A percentile compares a stretch with the other conserved stretches of the same genome.
Evolutionary conservation across 1,139 yeast species (phyloP).

Genomic region (Pichia sp.): DNA sequence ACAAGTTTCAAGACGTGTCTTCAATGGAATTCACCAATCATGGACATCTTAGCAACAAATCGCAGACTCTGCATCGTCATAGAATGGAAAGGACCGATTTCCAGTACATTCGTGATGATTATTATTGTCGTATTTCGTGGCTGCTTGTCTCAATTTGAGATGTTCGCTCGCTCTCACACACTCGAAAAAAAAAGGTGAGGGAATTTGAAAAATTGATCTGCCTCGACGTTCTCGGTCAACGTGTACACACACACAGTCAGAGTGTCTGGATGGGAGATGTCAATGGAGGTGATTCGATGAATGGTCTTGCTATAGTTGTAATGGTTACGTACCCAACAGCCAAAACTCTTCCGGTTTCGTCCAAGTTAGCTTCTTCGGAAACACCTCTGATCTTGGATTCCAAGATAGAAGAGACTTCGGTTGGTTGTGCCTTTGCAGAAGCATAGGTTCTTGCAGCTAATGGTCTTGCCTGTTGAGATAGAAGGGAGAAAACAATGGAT

Average conservation of each 20-base stretch:
- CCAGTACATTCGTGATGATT: no score
- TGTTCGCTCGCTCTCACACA: background rate
- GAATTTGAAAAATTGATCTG: background rate
- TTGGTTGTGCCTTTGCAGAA: conserved; percentile 97
- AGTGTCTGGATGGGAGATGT: no score
- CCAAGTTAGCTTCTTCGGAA: conserved; percentile 93
- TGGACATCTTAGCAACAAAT: no score
- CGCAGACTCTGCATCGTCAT: no score
- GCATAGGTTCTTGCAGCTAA: conserved; percentile 78
- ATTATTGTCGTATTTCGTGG: no score
- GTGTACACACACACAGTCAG: background rate
- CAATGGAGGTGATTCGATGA: no score
- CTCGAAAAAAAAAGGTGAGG: conserved; percentile 1
- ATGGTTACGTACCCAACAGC: conserved; percentile 79
- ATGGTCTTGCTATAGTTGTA: no score
- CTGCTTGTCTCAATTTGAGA: background rate
- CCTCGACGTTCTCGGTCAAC: background rate
- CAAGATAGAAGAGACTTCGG: conserved; percentile 97
- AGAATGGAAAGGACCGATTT: no score
- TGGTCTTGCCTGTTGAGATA: conserved; percentile 68
- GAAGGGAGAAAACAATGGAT: conserved; percentile 16
- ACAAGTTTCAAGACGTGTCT: no score
- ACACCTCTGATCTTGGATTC: conserved; percentile 99
- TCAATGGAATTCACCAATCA: no score
- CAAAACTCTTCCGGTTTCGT: conserved; percentile 99